Percentiles rank a stretch among this genome's conserved stretches.
Evolutionary conservation across 2,329 filamentous ascomycete species (phyloP).

Genomic region (Myriangium duriaei): DNA sequence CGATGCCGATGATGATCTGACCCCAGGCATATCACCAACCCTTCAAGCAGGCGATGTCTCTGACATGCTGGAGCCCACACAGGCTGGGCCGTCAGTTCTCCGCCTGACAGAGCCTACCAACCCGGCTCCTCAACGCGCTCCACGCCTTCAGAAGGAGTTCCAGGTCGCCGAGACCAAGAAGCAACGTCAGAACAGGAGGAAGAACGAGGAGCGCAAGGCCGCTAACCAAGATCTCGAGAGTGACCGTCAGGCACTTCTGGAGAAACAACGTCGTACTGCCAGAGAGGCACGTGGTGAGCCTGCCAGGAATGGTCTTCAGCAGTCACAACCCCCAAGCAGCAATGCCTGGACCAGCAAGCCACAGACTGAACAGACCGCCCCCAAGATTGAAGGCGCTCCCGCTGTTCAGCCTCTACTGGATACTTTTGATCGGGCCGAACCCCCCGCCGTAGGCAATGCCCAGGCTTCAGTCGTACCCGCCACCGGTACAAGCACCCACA

Average conservation of each 20-base stretch:
- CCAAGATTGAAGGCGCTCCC: slow-evolving; percentile 13
- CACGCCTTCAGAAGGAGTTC: slow-evolving; percentile 47
- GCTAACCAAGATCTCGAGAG: slow-evolving; percentile 66
- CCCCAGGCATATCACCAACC: slow-evolving; percentile 54
- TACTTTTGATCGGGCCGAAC: slow-evolving; percentile 33
- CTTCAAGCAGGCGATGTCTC: slow-evolving; percentile 55
- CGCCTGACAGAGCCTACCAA: slow-evolving; percentile 59
- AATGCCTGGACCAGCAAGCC: slow-evolving; percentile 42
- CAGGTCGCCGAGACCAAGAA: slow-evolving; percentile 79
- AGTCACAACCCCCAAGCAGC: slow-evolving; percentile 34
- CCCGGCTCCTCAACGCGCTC: slow-evolving; percentile 40
- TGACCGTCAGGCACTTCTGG: slow-evolving; percentile 60
- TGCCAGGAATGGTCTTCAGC: slow-evolving; percentile 60
- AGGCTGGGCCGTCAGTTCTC: slow-evolving; percentile 59
- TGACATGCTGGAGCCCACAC: slow-evolving; percentile 76
- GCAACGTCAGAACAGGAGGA: slow-evolving; percentile 83
- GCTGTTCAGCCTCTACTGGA: slow-evolving; percentile 30
- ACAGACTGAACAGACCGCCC: neutral
- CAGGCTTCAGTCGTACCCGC: slow-evolving; percentile 26
- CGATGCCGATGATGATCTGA: slow-evolving; percentile 72
- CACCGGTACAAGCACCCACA: slow-evolving; percentile 22
- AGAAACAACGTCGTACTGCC: slow-evolving; percentile 72
- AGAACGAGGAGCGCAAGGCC: slow-evolving; percentile 68
- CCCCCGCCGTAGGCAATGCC: slow-evolving; percentile 26
- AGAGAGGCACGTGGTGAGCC: slow-evolving; percentile 71